Evolutionary conservation across 768 basidiomycete genomes (phyloP), one percentile per base, ranked within the genome.

Genomic region (Kwoniella shandongensis): DNA sequence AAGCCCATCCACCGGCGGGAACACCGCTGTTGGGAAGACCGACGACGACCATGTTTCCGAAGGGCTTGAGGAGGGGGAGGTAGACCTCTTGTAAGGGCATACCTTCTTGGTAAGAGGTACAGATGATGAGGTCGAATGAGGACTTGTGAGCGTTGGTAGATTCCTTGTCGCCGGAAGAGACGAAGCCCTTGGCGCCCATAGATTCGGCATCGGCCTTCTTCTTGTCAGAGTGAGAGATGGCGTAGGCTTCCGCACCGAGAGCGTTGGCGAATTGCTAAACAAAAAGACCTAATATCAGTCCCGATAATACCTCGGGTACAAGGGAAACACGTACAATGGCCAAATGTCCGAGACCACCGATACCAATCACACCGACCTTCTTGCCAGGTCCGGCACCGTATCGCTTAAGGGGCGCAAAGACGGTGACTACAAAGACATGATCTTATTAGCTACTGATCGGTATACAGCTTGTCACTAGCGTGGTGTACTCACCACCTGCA

Each of bases 181-280:
- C 78, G 60, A 83, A 80, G 39, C 81, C 74, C 17, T 78, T 79
- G 0, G 84, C 85, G 1, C 86, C 85, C 63, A 86, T 76, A 66
- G 82, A 79, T 61, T 79, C 73, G 18, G 82, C 83, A 64, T 86
- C 85, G 0, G 80, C 79, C 69, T 80, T 75, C 75, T 85, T 85
- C 50, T 67, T 70, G 22, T 76, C 62, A 23, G 80, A 80, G 70
- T 84, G 84, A 1, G 83, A 81, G 75, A 86, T 83, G 2, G 81
- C 84, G 40, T 80, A 78, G 40, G 84, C 81, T 25, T 83, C 80
- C 4, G 81, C 81, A 1, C 82, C 85, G 41, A 86, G 75, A 0
- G 84, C 84, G 48, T 79, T 79, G 30, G 80, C 81, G 30, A 36
- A 36, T 17, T 32, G 32, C 32, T 32, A 32, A 13, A 22, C 6